Evolutionary conservation across 1,284 basidiomycete genomes (phyloP).

Genomic region (Leccinum pallidistipes): DNA sequence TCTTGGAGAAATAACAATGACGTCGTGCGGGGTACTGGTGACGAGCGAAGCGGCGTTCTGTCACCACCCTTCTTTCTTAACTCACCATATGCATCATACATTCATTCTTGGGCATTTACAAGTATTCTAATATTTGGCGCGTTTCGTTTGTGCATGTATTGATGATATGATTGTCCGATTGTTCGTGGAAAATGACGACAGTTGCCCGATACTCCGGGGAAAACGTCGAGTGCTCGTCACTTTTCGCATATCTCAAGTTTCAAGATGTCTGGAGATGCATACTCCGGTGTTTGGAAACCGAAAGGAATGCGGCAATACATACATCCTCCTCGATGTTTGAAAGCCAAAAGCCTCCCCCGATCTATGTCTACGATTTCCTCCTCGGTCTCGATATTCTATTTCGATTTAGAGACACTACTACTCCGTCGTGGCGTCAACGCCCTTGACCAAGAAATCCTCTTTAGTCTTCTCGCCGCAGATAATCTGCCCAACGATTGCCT

Average conservation of each 20-base stretch:
- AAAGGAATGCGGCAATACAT: neutral
- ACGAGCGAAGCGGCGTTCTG: neutral
- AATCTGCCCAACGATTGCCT: slow-evolving; percentile 25
- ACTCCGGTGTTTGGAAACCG: neutral
- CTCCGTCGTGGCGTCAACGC: neutral
- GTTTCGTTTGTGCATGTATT: neutral
- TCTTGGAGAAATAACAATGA: neutral
- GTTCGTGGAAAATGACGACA: neutral
- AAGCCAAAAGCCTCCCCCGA: neutral
- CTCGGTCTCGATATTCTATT: neutral
- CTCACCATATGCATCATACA: neutral
- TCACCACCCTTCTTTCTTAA: neutral
- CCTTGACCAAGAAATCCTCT: slow-evolving; percentile 24
- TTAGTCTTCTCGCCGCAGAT: slow-evolving; percentile 21
- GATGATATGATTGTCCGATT: neutral
- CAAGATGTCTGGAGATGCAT: neutral
- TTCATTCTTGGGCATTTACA: neutral
- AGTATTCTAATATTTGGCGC: neutral
- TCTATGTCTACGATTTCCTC: neutral
- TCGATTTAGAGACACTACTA: neutral
- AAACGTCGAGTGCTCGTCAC: neutral
- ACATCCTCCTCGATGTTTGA: neutral
- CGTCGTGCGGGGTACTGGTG: neutral
- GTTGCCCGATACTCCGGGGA: no score
- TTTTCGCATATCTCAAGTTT: neutral